Evolutionary conservation across 169 alveolate genomes (phyloP), one percentile per base, ranked within the genome.

Genomic region (Cryptosporidium meleagridis): DNA sequence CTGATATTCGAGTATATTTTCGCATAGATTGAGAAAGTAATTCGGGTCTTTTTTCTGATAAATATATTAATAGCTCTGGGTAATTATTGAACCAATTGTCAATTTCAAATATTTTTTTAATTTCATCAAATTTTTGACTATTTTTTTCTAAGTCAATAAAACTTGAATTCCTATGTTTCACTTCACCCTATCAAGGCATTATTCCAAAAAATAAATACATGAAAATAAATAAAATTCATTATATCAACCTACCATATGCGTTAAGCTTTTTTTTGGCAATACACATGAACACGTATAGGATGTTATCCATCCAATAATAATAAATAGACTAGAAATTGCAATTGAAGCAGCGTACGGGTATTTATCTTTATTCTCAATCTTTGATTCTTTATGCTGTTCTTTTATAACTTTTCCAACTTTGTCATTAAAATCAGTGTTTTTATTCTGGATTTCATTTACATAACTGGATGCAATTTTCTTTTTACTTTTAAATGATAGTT

Each of bases 341-440:
- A 80, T 65, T 80, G 89, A 80, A 23, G 89, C 89, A 21, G 89
- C 68, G 62, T 80, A 80, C 3, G 89, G 89, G 29, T 80, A 80
- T 80, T 80, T 80, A 62, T 80, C 89, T 39, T 62, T 80, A 33
- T 62, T 80, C 10, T 39, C n/a, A 12, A 33, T 7, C 51, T 45
- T n/a, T 69, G 14, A 6, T 37, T 16, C 65, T 12, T 44, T 26
- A 21, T 16, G 41, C 6, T 69, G 31, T 21, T 69, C 37, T 1
- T 41, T 39, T 8, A 41, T 39, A 41, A 18, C 84, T 18, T 41
- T 45, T 33, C 16, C 67, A 21, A 55, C 16, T 26, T 55, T 55
- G 16, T 6, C 35, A 26, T 55, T 55, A 26, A 0, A 23, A n/a
- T 55, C 35, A n/a, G 35, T n/a, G 35, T 55, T n/a, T 23, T 55